Evolutionary conservation across 192 early-diverging fungal genomes (phyloP), one percentile per base, ranked within the genome.

Genomic region (Lobosporangium transversale): DNA sequence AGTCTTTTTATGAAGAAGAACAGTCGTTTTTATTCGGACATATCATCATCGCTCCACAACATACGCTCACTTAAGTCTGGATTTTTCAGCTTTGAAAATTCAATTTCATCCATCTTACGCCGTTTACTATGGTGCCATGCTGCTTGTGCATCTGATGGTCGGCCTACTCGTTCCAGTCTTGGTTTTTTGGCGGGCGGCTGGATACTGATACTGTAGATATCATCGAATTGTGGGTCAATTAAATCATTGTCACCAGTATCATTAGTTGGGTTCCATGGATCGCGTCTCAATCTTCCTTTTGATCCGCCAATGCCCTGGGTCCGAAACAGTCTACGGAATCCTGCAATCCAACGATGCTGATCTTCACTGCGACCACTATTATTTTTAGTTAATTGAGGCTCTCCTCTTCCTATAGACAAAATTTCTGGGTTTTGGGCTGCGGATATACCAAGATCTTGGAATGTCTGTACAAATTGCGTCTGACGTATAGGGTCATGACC

Each of bases 151-250:
- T 76, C 73, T 1, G 73, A 66, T 4, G 73, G 73, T 0, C 73
- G 63, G 5, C 73, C 73, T 17, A 36, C 45, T 24, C 73, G 51
- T 12, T 76, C 73, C 6, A 76, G 48, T 27, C 73, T 58, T 8
- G 73, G 53, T 48, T 76, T 76, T 58, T 76, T 76, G 57, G 47
- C 7, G 0, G 73, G 73, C 15, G 73, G 73, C 9, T 50, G 54
- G 11, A 76, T 76, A 18, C 64, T 67, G 11, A 76, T 76, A 18
- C 64, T 67, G 40, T 76, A 76, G 17, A 76, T 76, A 40, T 76
- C 73, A 21, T 76, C 73, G 30, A 76, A 62, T 18, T 57, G 58
- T 6, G 73, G 73, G 35, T 76, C 73, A 20, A 76, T 61, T 1
- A 47, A 55, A 15, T 58, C 55, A 0, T 65, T 31, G 6, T 62